Conservation (phyloP, 345 rosid species). For the Aquilaria malaccensis region DNA sequence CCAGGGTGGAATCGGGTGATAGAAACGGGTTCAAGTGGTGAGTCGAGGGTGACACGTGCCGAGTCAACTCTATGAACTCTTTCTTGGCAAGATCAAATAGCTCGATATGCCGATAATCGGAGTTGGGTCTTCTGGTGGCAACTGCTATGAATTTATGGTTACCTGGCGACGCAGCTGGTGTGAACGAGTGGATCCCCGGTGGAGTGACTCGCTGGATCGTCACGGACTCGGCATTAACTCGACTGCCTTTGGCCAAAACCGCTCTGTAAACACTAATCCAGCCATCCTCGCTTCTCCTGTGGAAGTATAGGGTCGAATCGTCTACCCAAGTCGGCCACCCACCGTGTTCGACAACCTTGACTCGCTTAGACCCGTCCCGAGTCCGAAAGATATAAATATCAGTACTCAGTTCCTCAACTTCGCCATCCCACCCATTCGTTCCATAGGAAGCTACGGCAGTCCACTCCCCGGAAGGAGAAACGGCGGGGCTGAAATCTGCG, state of each 20-base stretch:
- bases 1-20: constrained; percentile 61
- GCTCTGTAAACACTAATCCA: constrained; percentile 84
- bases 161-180: constrained; percentile 87
- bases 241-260: constrained; percentile 25
- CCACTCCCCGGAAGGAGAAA: constrained; percentile 68
- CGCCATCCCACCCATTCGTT: constrained; percentile 62
- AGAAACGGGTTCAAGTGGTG: constrained; percentile 86
- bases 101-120: constrained; percentile 72
- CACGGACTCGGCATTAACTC: constrained; percentile 35
- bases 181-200: constrained; percentile 74
- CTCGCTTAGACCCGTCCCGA: constrained; percentile 62
- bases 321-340: constrained; percentile 96
- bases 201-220: constrained; percentile 61
- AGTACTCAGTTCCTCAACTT: constrained; percentile 64
- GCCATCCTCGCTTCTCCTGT: constrained; percentile 51
- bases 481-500: constrained; percentile 78
- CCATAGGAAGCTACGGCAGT: constrained; percentile 84
- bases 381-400: constrained; percentile 71
- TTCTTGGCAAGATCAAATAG: constrained; percentile 43
- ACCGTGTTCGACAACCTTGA: constrained; percentile 72
- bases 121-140: constrained; percentile 61
- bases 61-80: constrained; percentile 62
- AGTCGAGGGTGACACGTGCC: constrained; percentile 49
- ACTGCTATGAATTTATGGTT: constrained; percentile 69
- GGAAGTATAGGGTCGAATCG: constrained; percentile 66